Conservation (phyloP, 1,139 yeast genomes). For the Nakaseomyces glabratus region DNA sequence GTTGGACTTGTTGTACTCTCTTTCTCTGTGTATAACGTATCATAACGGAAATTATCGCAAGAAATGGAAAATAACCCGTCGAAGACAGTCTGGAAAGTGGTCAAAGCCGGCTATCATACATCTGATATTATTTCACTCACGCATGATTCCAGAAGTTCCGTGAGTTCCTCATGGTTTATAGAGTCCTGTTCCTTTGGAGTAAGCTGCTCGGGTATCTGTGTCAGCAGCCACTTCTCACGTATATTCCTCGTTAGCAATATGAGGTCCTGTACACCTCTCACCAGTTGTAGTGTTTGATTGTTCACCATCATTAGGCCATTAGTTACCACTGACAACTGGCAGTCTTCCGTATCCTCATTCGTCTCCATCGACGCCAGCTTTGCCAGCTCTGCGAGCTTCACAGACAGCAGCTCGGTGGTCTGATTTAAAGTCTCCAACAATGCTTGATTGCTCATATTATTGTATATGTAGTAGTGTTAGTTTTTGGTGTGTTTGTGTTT, state of each 20-base stretch:
- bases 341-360: slow-evolving; percentile 15
- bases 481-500: too few species aligned
- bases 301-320: slow-evolving; percentile 26
- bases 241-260: slow-evolving; percentile 27
- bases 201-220: slow-evolving; percentile 25
- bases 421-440: slow-evolving; percentile 27
- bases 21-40: too few species aligned
- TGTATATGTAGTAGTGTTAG: too few species aligned
- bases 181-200: slow-evolving; percentile 4
- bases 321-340: slow-evolving; percentile 24
- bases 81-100: slow-evolving; percentile 3
- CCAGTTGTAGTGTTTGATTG: slow-evolving; percentile 28
- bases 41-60: too few species aligned
- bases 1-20: too few species aligned
- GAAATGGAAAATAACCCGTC: too few species aligned
- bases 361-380: slow-evolving; percentile 22
- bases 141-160: slow-evolving; percentile 14
- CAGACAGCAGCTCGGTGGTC: slow-evolving; percentile 25
- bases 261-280: slow-evolving; percentile 30
- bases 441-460: slow-evolving; percentile 27
- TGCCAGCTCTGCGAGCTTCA: slow-evolving; percentile 25
- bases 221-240: slow-evolving; percentile 30
- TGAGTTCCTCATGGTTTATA: slow-evolving; percentile 15
- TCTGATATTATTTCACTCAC: slow-evolving; percentile 16
- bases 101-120: neutral